phyloP scores from a whole-genome alignment of 176 grass and related monocot genomes.

The Rhynchospora breviuscula region DNA sequence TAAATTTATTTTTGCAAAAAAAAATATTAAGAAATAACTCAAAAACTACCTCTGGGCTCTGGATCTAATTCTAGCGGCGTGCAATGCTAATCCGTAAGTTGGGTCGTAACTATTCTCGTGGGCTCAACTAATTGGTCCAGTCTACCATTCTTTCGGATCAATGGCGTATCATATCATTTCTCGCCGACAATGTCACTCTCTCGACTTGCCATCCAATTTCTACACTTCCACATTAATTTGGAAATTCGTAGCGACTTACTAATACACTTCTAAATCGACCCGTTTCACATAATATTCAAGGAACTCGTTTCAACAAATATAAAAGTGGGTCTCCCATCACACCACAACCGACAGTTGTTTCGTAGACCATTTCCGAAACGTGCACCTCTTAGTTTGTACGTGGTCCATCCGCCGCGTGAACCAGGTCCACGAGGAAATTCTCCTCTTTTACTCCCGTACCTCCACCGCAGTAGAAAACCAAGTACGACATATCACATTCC shows the following conservation, averaged over 20 bases:
- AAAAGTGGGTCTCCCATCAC: not conserved
- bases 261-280: not conserved
- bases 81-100: not conserved
- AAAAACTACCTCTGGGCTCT: not conserved
- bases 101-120: not conserved
- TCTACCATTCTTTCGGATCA: not conserved
- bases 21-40: not conserved
- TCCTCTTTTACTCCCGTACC: not conserved
- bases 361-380: not conserved
- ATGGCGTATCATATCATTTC: not conserved
- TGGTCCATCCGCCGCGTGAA: not conserved
- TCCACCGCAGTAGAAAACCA: not conserved
- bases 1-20: no score
- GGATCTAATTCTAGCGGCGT: not conserved
- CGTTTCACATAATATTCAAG: not conserved
- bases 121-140: not conserved
- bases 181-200: constrained; percentile 7
- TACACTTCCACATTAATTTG: not conserved
- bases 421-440: not conserved
- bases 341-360: not conserved
- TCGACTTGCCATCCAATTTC: not conserved
- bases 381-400: not conserved
- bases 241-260: not conserved
- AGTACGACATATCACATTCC: not conserved
- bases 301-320: not conserved